Evolutionary conservation across 108 stramenopile species (phyloP), one percentile per base, ranked within the genome.

Genomic region (Nannochloropsis oceanica): DNA sequence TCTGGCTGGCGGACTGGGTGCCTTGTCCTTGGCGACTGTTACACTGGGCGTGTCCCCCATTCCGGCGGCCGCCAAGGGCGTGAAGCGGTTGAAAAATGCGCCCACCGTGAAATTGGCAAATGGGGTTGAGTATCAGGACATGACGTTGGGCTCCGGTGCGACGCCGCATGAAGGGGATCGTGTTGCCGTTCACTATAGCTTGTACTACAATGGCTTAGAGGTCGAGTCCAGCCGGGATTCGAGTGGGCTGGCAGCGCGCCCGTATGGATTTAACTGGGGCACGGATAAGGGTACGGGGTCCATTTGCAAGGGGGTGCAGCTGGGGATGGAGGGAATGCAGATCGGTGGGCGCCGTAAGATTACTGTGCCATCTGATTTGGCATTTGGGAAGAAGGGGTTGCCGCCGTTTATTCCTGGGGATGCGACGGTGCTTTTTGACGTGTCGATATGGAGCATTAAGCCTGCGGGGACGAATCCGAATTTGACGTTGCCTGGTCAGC

Each of bases 301-400:
- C 44, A 81, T 88, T 11, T 84, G 81, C 73, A 42, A 81, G 1
- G 84, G 88, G 8, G 50, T 88, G 59, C 84, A 88, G 84, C 80
- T 82, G 81, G 46, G 46, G 79, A 84, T 88, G 26, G 80, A 83
- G 46, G 88, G 88, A 8, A 88, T 88, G 88, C 81, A 82, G 26
- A 84, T 88, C 44, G 87, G 87, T 7, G 87, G 87, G 18, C 87
- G 87, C 59, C 87, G 87, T 84, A 87, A 87, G 84, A 79, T 85
- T 26, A 85, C 82, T 10, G 81, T 88, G 25, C 87, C 87, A 9
- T 81, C 84, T n/a, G 80, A 84, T 81, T 81, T 88, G 50, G 87
- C 87, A 18, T 88, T 85, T 44, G 87, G 87, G n/a, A 79, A 84
- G 79, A 43, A n/a, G 14, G 87, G 87, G 42, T 43, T 81, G 20